A percentile compares a stretch with the other conserved stretches of the same genome.
Evolutionary conservation across 2,329 filamentous ascomycete genomes (phyloP).

Genomic region (Epichloe gansuensis): DNA sequence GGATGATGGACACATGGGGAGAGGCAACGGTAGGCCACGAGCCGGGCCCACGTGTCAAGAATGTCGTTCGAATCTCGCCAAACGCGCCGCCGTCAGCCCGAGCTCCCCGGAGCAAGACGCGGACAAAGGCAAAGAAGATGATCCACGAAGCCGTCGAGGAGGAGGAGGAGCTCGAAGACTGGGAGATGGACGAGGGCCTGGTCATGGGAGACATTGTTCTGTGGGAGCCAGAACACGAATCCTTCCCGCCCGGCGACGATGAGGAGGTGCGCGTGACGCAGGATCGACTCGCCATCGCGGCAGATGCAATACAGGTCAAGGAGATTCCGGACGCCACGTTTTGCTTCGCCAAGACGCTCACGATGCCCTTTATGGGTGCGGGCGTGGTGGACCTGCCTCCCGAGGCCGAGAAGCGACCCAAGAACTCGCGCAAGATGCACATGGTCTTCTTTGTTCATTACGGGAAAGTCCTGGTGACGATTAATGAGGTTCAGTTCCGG

Average conservation of each 20-base stretch:
- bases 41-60: slow-evolving; percentile 50
- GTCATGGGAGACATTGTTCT: slow-evolving; percentile 50
- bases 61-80: slow-evolving; percentile 58
- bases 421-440: slow-evolving; percentile 92
- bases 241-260: slow-evolving; percentile 38
- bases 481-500: slow-evolving; percentile 64
- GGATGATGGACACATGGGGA: slow-evolving; percentile 73
- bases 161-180: slow-evolving; percentile 48
- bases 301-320: slow-evolving; percentile 41
- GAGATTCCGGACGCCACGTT: slow-evolving; percentile 58
- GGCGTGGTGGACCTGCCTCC: slow-evolving; percentile 83
- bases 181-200: slow-evolving; percentile 56
- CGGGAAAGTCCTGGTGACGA: slow-evolving; percentile 68
- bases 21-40: slow-evolving; percentile 40
- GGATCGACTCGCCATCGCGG: slow-evolving; percentile 44
- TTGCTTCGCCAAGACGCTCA: slow-evolving; percentile 78
- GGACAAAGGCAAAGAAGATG: slow-evolving; percentile 17
- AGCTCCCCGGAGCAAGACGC: slow-evolving; percentile 16
- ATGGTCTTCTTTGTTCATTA: slow-evolving; percentile 89
- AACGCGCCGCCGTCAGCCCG: slow-evolving; percentile 29
- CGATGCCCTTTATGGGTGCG: slow-evolving; percentile 72
- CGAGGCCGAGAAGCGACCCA: slow-evolving; percentile 70
- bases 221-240: slow-evolving; percentile 48
- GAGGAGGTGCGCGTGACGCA: slow-evolving; percentile 41
- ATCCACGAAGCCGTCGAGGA: slow-evolving; percentile 28